Base-by-base conservation (phyloP, 176 grass and related monocot species). In the Musa acuminata region DNA sequence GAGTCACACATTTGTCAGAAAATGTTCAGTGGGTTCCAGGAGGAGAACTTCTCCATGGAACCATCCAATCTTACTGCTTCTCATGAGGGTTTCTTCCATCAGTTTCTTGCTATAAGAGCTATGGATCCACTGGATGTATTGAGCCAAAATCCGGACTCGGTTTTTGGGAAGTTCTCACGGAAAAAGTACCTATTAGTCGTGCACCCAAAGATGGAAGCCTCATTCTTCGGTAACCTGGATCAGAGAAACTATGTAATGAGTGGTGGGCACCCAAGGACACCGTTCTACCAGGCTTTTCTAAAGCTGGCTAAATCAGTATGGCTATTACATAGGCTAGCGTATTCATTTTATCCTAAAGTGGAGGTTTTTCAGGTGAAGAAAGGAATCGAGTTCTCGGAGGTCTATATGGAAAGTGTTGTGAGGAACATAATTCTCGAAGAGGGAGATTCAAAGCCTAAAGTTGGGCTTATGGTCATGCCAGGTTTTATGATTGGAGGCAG, bases 341-440 rank as follows among this genome's bases (percentile, higher is more conserved):
- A 26, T 35, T 67, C 64, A 5, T 67, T 67, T 35, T 26, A 67
- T 27, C 26, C 64, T 25, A 26, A 17, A 35, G 27, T 35, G 10
- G 16, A 67, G 17, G 25, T 75, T 19, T 62, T 75, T 60, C 53
- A 62, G 73, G 73, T 75, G 53, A 62, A 43, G 22, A 49, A 62
- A 62, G 73, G 73, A 43, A 62, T 12, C 0, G 17, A 62, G 20
- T 75, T 75, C 54, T 48, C 73, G 1, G 53, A 60, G 54, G 54
- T 75, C 19, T 62, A 75, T 62, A 75, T 75, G 73, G 55, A 75
- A 62, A 75, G 73, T 29, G 24, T 75, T 10, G 73, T 62, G 17
- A 62, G 21, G 23, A 55, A 75, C 24, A 20, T 60, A 8, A 20
- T 60, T 49, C 17, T 60, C 6, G 55, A 55, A 60, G 73, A 73